These are phyloP conservation scores for Zelonia costaricensis DNA, from an alignment of 208 protist genomes.

Conservation along the genomic window DNA sequence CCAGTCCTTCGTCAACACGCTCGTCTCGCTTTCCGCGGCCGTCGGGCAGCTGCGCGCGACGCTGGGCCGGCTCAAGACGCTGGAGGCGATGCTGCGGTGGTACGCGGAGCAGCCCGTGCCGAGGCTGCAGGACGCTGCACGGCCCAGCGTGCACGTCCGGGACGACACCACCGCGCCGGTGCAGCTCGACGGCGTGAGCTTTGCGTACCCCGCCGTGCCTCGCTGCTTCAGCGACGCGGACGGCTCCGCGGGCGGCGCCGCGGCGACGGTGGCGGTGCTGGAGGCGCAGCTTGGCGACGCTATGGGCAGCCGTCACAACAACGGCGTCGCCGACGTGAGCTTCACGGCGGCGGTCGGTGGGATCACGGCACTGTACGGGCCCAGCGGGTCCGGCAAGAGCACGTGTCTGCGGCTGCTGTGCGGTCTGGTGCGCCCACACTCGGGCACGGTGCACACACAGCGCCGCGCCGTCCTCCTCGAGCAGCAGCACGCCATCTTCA, in stretches of 20 bases:
- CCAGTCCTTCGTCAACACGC: constrained; percentile 51
- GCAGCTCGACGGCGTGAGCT: constrained; percentile 43
- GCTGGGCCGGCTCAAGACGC: constrained; percentile 48
- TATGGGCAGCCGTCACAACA: constrained; percentile 8
- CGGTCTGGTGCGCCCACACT: constrained; percentile 47
- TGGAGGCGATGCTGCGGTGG: constrained; percentile 58
- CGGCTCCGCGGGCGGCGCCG: background rate
- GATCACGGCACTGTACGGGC: constrained; percentile 72
- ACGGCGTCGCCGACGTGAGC: constrained; percentile 44
- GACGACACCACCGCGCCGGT: constrained; percentile 26
- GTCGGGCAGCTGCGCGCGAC: constrained; percentile 32
- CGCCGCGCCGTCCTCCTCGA: constrained; percentile 53
- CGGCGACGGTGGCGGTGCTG: background rate
- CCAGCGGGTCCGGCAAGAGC: constrained; percentile 81
- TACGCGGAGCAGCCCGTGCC: constrained; percentile 46
- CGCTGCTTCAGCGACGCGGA: constrained; percentile 39
- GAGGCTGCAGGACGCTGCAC: too few relatives aligned
- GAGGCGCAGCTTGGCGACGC: background rate
- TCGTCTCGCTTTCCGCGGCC: constrained; percentile 41
- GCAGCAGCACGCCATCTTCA: constrained; percentile 79
- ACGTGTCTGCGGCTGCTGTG: constrained; percentile 67
- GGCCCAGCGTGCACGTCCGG: constrained; percentile 9
- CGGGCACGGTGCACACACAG: constrained; percentile 55
- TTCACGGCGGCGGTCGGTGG: constrained; percentile 29
- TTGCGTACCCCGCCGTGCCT: constrained; percentile 52